Conservation (phyloP, 1,139 yeast species). For the Torulaspora pretoriensis region DNA sequence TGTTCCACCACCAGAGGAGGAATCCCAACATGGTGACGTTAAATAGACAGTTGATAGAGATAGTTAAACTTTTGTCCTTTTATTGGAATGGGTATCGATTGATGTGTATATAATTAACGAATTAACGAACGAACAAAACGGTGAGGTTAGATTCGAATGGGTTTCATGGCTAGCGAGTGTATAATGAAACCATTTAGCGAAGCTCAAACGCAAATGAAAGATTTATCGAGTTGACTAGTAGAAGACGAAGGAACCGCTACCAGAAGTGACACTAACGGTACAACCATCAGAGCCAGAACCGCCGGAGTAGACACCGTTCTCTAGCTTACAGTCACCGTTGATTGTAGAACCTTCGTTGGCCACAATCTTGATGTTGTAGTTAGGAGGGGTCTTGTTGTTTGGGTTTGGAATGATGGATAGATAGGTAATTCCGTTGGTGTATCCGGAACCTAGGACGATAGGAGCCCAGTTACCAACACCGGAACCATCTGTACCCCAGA, state of each 20-base stretch:
- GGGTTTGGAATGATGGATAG: constrained; percentile 94
- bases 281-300: constrained; percentile 79
- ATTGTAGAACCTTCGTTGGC: constrained; percentile 62
- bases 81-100: constrained; percentile 4
- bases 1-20: constrained; percentile 59
- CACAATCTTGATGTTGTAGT: constrained; percentile 82
- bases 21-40: constrained; percentile 32
- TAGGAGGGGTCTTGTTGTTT: constrained; percentile 70
- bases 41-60: constrained; percentile 3
- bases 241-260: constrained; percentile 56
- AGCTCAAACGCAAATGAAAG: background rate
- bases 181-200: background rate
- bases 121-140: constrained; percentile 12
- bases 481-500: constrained; percentile 80
- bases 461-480: constrained; percentile 99
- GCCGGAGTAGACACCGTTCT: constrained; percentile 68
- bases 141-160: constrained; percentile 4
- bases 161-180: constrained; percentile 6
- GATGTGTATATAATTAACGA: constrained; percentile 1
- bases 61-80: background rate
- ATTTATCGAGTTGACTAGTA: constrained; percentile 20
- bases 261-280: constrained; percentile 83
- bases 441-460: constrained; percentile 89
- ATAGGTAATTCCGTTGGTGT: constrained; percentile 72
- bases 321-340: constrained; percentile 76